A percentile compares a stretch with the other conserved stretches of the same genome.
phyloP scores from a whole-genome alignment of 2,329 filamentous ascomycete species.

The Penicillium occitanis region DNA sequence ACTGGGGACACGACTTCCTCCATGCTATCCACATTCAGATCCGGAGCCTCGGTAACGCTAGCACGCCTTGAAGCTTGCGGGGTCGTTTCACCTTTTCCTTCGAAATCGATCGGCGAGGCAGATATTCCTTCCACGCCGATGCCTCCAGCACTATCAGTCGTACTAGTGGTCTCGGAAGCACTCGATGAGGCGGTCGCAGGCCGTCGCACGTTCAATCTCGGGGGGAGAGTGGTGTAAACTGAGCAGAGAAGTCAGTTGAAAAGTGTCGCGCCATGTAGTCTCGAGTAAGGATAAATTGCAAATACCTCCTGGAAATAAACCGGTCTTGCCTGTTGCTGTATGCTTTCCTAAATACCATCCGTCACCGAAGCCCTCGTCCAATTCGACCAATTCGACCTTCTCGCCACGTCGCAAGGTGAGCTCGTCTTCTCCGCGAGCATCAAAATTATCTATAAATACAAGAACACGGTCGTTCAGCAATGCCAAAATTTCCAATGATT shows the following conservation, averaged over 20 bases:
- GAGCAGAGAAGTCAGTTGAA: conserved; percentile 15
- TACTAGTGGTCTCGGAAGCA: conserved; percentile 19
- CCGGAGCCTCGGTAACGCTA: conserved; percentile 34
- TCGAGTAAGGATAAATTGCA: neutral
- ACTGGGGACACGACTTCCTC: conserved; percentile 22
- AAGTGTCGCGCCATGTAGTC: neutral
- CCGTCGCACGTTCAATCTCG: conserved; percentile 29
- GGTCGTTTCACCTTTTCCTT: conserved; percentile 37
- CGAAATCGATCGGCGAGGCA: conserved; percentile 12
- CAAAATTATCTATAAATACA: conserved; percentile 74
- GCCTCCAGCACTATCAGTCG: conserved; percentile 8
- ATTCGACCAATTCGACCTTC: conserved; percentile 62
- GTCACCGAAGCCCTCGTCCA: conserved; percentile 67
- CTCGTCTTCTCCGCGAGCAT: conserved; percentile 88
- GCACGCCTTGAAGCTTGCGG: conserved; percentile 43
- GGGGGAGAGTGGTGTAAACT: conserved; percentile 32
- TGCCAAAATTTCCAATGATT: neutral
- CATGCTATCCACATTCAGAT: conserved; percentile 24
- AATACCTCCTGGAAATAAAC: conserved; percentile 51
- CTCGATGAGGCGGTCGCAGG: conserved; percentile 23
- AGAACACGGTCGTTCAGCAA: neutral
- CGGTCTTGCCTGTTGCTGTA: conserved; percentile 41
- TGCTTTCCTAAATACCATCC: conserved; percentile 63
- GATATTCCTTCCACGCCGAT: conserved; percentile 6
- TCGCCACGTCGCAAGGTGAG: conserved; percentile 78